A percentile compares a stretch with the other conserved stretches of the same genome.
phyloP scores from a whole-genome alignment of 768 basidiomycete species.

The Astraeus odoratus region DNA sequence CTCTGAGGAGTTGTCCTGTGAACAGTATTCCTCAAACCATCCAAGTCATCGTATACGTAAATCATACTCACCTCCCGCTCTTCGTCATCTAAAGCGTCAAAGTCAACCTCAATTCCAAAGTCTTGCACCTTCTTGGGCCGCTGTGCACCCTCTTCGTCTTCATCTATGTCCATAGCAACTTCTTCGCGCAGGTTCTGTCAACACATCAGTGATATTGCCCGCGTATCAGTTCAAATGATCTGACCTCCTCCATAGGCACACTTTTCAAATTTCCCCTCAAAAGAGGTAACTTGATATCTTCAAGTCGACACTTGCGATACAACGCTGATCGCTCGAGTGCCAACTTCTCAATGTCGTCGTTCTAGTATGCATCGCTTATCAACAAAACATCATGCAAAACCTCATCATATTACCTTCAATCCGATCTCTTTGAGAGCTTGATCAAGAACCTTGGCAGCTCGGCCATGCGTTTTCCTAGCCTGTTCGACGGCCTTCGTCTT shows the following conservation, averaged over 20 bases:
- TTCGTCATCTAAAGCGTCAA: constrained; percentile 64
- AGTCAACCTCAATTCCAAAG: constrained; percentile 89
- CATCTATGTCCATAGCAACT: constrained; percentile 89
- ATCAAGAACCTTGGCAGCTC: constrained; percentile 73
- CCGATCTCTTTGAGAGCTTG: constrained; percentile 89
- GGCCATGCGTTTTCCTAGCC: constrained; percentile 61
- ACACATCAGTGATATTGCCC: constrained; percentile 4
- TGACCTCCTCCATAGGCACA: constrained; percentile 93
- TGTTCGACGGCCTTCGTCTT: constrained; percentile 69
- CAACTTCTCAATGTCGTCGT: constrained; percentile 87
- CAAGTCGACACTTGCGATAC: constrained; percentile 89
- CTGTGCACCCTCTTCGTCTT: constrained; percentile 78
- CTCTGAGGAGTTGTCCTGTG: constrained; percentile 55
- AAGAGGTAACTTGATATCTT: constrained; percentile 84
- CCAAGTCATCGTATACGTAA: neutral
- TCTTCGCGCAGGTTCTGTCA: constrained; percentile 72
- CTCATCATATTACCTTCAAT: constrained; percentile 45
- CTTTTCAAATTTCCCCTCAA: constrained; percentile 68
- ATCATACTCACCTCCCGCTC: constrained; percentile 53
- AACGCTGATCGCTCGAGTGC: constrained; percentile 78
- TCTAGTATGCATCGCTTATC: constrained; percentile 30
- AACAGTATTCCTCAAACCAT: neutral
- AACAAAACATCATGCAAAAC: neutral
- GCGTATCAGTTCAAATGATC: constrained; percentile 4
- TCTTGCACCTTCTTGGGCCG: constrained; percentile 64